A percentile compares a stretch with the other conserved stretches of the same genome.
Conservation (phyloP, 2,329 filamentous ascomycete genomes). For the Sphaerulina populicola region DNA sequence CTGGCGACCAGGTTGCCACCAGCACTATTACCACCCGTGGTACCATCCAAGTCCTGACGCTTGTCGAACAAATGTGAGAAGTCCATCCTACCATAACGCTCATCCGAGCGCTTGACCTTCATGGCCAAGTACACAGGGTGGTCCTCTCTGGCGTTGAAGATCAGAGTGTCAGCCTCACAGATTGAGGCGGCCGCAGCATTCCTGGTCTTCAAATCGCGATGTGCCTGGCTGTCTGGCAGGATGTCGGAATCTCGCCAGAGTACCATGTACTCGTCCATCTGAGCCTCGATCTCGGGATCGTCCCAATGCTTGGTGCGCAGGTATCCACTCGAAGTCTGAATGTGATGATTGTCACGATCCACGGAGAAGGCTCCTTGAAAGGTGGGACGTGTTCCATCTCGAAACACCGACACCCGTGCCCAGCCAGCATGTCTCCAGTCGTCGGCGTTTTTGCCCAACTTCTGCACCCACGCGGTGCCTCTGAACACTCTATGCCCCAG, state of each 20-base stretch:
- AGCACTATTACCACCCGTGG: slow-evolving; percentile 64
- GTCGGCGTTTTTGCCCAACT: slow-evolving; percentile 43
- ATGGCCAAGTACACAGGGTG: slow-evolving; percentile 57
- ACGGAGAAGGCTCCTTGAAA: slow-evolving; percentile 88
- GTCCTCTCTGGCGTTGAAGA: slow-evolving; percentile 67
- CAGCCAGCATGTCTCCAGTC: slow-evolving; percentile 78
- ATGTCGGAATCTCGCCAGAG: slow-evolving; percentile 90
- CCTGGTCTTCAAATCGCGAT: slow-evolving; percentile 52
- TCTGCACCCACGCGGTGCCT: slow-evolving; percentile 63
- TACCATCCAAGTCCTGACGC: slow-evolving; percentile 55
- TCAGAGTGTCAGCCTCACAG: slow-evolving; percentile 67
- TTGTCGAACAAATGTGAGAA: slow-evolving; percentile 61
- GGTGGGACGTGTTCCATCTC: slow-evolving; percentile 67
- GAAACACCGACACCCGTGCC: slow-evolving; percentile 69
- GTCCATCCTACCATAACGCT: slow-evolving; percentile 53
- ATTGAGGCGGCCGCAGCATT: slow-evolving; percentile 15
- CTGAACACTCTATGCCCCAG: slow-evolving; percentile 74
- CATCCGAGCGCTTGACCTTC: slow-evolving; percentile 43
- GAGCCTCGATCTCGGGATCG: slow-evolving; percentile 57
- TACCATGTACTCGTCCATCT: slow-evolving; percentile 69
- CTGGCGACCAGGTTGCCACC: slow-evolving; percentile 68
- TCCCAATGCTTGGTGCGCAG: slow-evolving; percentile 59
- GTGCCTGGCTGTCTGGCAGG: slow-evolving; percentile 34
- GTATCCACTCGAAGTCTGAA: slow-evolving; percentile 70
- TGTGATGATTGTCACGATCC: slow-evolving; percentile 73